These are phyloP conservation scores for Suhomyces anneliseae DNA, from an alignment of 1,139 yeast species.

Conservation along the genomic window DNA sequence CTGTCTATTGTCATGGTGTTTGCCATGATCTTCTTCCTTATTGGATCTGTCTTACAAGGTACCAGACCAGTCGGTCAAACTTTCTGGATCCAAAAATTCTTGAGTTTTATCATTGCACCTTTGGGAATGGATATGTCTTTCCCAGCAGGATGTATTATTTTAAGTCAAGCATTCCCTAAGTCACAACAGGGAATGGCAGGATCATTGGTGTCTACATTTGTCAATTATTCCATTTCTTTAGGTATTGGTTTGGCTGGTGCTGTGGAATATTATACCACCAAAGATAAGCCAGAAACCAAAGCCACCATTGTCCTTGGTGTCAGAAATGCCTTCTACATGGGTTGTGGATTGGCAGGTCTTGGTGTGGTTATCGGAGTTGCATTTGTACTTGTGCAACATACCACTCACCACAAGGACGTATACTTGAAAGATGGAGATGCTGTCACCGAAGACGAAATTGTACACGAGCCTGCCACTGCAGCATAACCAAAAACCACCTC, in stretches of 20 bases:
- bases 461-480: too few relatives aligned
- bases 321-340: slow-evolving; percentile 47
- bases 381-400: slow-evolving; percentile 16
- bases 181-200: slow-evolving; percentile 67
- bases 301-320: slow-evolving; percentile 35
- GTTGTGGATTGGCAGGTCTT: slow-evolving; percentile 52
- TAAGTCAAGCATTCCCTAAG: slow-evolving; percentile 51
- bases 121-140: slow-evolving; percentile 68
- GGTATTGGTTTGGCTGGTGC: slow-evolving; percentile 68
- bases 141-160: slow-evolving; percentile 58
- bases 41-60: slow-evolving; percentile 43
- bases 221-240: slow-evolving; percentile 62
- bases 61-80: slow-evolving; percentile 46
- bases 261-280: slow-evolving; percentile 48
- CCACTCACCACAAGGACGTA: slow-evolving; percentile 1
- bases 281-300: slow-evolving; percentile 24
- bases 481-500: too few relatives aligned
- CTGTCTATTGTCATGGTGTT: slow-evolving; percentile 44
- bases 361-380: slow-evolving; percentile 35
- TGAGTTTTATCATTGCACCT: slow-evolving; percentile 46
- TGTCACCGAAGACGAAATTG: background rate
- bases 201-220: slow-evolving; percentile 58
- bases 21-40: slow-evolving; percentile 46
- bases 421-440: background rate
- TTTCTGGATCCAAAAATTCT: slow-evolving; percentile 57